Evolutionary conservation across 139 green algal genomes (phyloP), one percentile per base, ranked within the genome.

Genomic region (Spirogloea muscicola): DNA sequence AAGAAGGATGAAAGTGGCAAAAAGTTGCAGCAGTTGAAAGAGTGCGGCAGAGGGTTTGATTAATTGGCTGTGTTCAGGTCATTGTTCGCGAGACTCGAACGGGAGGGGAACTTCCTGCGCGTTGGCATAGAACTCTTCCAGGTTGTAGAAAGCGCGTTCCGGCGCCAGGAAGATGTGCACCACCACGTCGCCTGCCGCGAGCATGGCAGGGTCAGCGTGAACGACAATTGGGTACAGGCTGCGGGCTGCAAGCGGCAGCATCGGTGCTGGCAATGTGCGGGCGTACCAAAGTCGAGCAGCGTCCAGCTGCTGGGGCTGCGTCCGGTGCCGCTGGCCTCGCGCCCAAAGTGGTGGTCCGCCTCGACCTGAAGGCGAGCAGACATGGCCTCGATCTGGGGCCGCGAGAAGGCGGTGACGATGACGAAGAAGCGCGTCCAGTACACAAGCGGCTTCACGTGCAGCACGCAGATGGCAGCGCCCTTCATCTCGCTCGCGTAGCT

Each of bases 361-460:
- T 33, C 64, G 21, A 61, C 42, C n/a, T n/a, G n/a, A n/a, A n/a
- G n/a, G n/a, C n/a, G 10, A 51, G 16, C 55, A 64, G 16, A 71
- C 66, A 82, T 58, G 21, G 82, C 82, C 3, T 80, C 62, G 34
- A 85, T 62, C 71, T 86, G 82, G 52, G 82, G 78, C 4, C 61
- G 62, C 29, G 73, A 83, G 57, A 85, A 86, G 0, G 65, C 82
- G n/a, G 77, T 82, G 21, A 49, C 82, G 16, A 86, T 25, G 21
- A 86, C 79, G 39, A 86, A 79, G 49, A 71, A 85, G 25, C 73
- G 55, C 25, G 77, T 76, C 70, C 73, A 86, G 55, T 82, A 80
- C 38, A 86, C 77, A 25, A 72, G 61, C 43, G 71, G 67, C 40
- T 39, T 40, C 44, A 85, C 78, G 49, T 84, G 25, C 3, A 85